Percentiles rank a stretch among this genome's conserved stretches.
Evolutionary conservation across 176 grass and related monocot genomes (phyloP).

Genomic region (Cocos nucifera): DNA sequence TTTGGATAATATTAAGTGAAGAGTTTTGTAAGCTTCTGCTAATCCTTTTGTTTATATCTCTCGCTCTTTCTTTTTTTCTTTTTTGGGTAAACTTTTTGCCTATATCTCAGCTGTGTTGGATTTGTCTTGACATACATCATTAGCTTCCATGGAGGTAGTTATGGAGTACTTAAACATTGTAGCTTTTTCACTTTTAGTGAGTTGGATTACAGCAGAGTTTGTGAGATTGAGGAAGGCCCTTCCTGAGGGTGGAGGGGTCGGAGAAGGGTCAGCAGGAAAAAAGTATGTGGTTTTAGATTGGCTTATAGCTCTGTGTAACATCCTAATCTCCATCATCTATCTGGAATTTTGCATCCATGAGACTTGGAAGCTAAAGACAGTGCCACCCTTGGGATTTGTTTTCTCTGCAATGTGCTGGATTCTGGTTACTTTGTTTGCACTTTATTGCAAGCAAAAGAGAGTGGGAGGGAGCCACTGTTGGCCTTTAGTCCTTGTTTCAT

Average conservation of each 20-base stretch:
- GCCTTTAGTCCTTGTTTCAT: slow-evolving; percentile 46
- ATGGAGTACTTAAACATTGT: slow-evolving; percentile 24
- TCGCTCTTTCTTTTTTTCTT: too few species aligned
- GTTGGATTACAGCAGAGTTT: slow-evolving; percentile 29
- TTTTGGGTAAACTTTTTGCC: too few species aligned
- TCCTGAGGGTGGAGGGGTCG: neutral
- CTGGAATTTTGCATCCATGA: slow-evolving; percentile 21
- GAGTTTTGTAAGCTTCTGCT: too few species aligned
- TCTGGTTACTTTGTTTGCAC: slow-evolving; percentile 29
- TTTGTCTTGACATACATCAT: too few species aligned
- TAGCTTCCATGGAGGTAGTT: too few species aligned
- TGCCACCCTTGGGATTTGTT: slow-evolving; percentile 10
- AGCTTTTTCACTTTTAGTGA: slow-evolving; percentile 24
- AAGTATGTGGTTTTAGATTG: slow-evolving; percentile 1
- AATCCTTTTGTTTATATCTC: too few species aligned
- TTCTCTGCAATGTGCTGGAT: slow-evolving; percentile 41
- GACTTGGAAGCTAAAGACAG: slow-evolving; percentile 17
- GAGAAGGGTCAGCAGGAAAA: neutral
- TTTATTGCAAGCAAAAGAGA: slow-evolving; percentile 29
- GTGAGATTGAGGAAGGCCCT: slow-evolving; percentile 9
- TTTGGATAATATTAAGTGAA: too few species aligned
- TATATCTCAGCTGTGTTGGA: too few species aligned
- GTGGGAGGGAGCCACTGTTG: slow-evolving; percentile 10
- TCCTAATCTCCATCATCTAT: slow-evolving; percentile 14
- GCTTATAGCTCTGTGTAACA: slow-evolving; percentile 25